Evolutionary conservation across 2,329 filamentous ascomycete genomes (phyloP), one percentile per base, ranked within the genome.

Genomic region (Coleophoma eucalyptorum): DNA sequence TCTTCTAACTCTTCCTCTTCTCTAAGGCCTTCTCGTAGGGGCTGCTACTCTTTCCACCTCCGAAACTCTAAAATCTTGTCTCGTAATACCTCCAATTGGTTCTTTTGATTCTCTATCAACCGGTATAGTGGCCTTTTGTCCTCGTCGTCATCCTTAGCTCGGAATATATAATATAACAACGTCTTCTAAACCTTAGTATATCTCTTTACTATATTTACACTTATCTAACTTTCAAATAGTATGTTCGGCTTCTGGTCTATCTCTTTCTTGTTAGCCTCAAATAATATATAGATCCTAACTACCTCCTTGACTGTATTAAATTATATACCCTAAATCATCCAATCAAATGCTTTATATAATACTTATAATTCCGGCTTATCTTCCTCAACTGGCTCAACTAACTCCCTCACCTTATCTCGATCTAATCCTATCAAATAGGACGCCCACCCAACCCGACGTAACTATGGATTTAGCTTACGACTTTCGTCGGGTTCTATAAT

Each of bases 131-230:
- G 40, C 19, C 40, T 10, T 8, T 42, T 16, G 15, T 10, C 16
- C 16, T 42, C 40, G 8, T 10, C 16, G 11, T 11, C 11, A 42
- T 42, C 34, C 11, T 40, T 26, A 3, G 33, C 33, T 19, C 16
- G 4, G 11, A 18, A 48, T 16, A 48, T 38, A 48, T 48, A 48
- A 48, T 33, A 19, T 18, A 48, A 48, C 45, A 48, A 48, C 45
- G 37, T 16, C 31, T 41, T 48, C 33, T 15, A 35, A 8, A 35
- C 33, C 10, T 8, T 35, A 15, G 33, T 35, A 15, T 35, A 26
- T 46, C 33, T 1, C 26, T n/a, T 46, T 19, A 34, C 19, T 31
- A 19, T 33, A 18, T 21, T 46, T 31, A 5, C 5, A 32, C 33
- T 18, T 31, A 46, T 35, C 15, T 35, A 10, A 8, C 10, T 10